Evolutionary conservation across 768 basidiomycete species (phyloP).

Genomic region (Podaxis sp.): DNA sequence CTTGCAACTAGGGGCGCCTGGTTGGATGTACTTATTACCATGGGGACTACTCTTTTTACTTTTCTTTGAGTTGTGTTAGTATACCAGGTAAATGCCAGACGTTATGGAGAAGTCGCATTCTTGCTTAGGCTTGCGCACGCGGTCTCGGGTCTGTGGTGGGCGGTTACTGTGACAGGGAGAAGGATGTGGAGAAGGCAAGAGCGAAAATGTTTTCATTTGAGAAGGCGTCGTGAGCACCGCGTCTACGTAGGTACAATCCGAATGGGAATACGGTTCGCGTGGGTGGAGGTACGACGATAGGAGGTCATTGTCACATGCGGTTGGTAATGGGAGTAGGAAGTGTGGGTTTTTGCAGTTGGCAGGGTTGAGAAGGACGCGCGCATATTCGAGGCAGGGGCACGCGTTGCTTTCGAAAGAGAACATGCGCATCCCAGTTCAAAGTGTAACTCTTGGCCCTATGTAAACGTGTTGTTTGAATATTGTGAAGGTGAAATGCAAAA

Average conservation of each 20-base stretch:
- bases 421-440: slow-evolving; percentile 90
- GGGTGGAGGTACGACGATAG: slow-evolving; percentile 68
- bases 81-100: too few species aligned
- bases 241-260: slow-evolving; percentile 76
- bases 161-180: too few species aligned
- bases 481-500: background rate
- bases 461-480: background rate
- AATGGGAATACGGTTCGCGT: slow-evolving; percentile 81
- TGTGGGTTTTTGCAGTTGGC: slow-evolving; percentile 91
- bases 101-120: too few species aligned
- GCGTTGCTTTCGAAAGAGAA: slow-evolving; percentile 94
- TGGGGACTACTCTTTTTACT: too few species aligned
- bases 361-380: slow-evolving; percentile 90
- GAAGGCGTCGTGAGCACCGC: slow-evolving; percentile 73
- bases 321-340: slow-evolving; percentile 69
- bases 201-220: too few species aligned
- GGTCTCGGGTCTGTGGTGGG: too few species aligned
- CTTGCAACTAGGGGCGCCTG: too few species aligned
- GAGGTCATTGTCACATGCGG: slow-evolving; percentile 61
- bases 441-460: slow-evolving; percentile 90
- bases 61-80: too few species aligned
- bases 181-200: too few species aligned
- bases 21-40: too few species aligned
- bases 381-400: slow-evolving; percentile 92
- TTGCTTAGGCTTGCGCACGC: too few species aligned